phyloP scores from a whole-genome alignment of 2,329 filamentous ascomycete genomes.

The Lasiodiplodia citricola region DNA sequence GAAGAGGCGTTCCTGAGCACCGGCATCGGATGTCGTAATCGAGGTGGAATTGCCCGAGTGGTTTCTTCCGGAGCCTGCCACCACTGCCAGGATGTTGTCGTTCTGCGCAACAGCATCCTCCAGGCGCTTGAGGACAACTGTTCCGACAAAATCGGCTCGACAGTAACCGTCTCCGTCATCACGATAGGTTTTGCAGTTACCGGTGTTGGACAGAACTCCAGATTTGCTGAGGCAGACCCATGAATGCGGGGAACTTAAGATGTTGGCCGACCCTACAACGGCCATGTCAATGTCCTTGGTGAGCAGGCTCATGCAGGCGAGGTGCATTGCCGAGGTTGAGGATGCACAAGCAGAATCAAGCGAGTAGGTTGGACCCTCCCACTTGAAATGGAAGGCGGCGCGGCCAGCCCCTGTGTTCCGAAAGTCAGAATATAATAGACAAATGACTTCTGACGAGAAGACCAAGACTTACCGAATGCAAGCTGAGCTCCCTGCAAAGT shows the following conservation, averaged over 20 bases:
- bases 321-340: constrained; percentile 72
- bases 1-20: constrained; percentile 74
- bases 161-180: constrained; percentile 83
- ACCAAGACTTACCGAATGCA: too few species aligned
- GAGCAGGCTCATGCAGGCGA: constrained; percentile 75
- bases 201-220: constrained; percentile 78
- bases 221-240: constrained; percentile 76
- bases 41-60: constrained; percentile 81
- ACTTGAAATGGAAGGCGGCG: constrained; percentile 80
- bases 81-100: constrained; percentile 72
- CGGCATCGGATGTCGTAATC: constrained; percentile 82
- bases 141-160: constrained; percentile 77
- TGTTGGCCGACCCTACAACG: constrained; percentile 77
- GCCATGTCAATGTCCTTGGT: constrained; percentile 80
- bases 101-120: constrained; percentile 78
- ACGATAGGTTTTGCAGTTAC: constrained; percentile 81
- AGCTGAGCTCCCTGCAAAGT: too few species aligned
- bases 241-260: constrained; percentile 81
- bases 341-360: constrained; percentile 81
- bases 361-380: constrained; percentile 72
- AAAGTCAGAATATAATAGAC: constrained; percentile 68
- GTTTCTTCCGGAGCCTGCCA: constrained; percentile 77
- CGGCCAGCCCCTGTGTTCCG: constrained; percentile 66
- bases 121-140: constrained; percentile 77
- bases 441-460: constrained; percentile 70